A percentile compares a stretch with the other conserved stretches of the same genome.
phyloP scores from a whole-genome alignment of 1,284 basidiomycete species.

The Trametes sp. region DNA sequence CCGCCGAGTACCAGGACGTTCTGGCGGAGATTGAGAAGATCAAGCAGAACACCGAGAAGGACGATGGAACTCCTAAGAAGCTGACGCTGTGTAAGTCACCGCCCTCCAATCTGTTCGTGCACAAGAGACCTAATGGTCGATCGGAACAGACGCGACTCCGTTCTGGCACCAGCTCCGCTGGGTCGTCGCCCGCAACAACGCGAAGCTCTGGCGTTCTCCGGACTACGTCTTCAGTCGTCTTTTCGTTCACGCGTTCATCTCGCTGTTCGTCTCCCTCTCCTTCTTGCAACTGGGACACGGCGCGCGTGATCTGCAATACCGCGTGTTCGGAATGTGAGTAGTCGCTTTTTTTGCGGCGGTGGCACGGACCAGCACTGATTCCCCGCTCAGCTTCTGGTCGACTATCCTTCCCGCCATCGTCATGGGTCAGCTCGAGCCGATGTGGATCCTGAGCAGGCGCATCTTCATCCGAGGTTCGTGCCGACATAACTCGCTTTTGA shows the following conservation, averaged over 20 bases:
- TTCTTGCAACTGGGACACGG: conserved; percentile 82
- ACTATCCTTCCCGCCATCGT: conserved; percentile 78
- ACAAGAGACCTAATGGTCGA: neutral
- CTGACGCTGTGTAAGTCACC: conserved; percentile 41
- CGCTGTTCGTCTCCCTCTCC: conserved; percentile 82
- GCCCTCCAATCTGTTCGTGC: neutral
- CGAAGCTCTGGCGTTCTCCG: conserved; percentile 83
- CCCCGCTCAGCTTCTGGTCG: conserved; percentile 64
- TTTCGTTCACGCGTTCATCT: conserved; percentile 80
- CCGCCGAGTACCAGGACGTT: conserved; percentile 47
- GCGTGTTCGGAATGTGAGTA: conserved; percentile 79
- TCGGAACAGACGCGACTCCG: conserved; percentile 70
- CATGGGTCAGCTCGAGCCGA: conserved; percentile 83
- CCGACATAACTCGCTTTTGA: neutral
- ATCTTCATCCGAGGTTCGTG: conserved; percentile 70
- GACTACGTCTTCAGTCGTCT: conserved; percentile 87
- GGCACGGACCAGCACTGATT: neutral
- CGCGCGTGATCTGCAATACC: conserved; percentile 81
- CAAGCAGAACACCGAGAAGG: conserved; percentile 41
- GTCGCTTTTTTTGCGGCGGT: too few relatives aligned
- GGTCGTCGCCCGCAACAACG: conserved; percentile 78
- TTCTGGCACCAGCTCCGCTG: conserved; percentile 82
- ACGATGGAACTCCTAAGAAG: conserved; percentile 32
- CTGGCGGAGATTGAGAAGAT: conserved; percentile 45
- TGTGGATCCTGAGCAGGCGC: conserved; percentile 84